A percentile compares a stretch with the other conserved stretches of the same genome.
Conservation (phyloP, 352 stramenopile genomes). For the Pythium scleroteichum region DNA sequence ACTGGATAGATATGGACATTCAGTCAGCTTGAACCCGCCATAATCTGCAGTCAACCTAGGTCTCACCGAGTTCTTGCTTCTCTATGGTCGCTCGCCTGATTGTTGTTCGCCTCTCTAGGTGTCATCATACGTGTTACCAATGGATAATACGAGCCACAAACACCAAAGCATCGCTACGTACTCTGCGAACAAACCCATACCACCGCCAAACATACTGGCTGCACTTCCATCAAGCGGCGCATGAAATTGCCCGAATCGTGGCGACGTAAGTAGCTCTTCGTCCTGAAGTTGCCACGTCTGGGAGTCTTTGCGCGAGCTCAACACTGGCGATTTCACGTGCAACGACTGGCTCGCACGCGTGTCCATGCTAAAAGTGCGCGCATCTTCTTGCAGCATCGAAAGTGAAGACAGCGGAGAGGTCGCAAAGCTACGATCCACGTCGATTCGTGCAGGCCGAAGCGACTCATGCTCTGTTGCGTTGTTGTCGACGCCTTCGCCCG, state of each 20-base stretch:
- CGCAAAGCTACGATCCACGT: conserved; percentile 23
- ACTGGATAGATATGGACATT: neutral
- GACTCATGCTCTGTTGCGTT: conserved; percentile 18
- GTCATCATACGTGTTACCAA: too few relatives aligned
- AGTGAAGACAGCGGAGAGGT: conserved; percentile 21
- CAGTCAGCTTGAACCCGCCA: neutral
- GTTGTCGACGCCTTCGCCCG: conserved; percentile 15
- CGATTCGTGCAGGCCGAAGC: conserved; percentile 12
- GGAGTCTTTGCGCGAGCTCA: conserved; percentile 36
- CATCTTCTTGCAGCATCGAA: conserved; percentile 17
- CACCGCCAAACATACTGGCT: conserved; percentile 24
- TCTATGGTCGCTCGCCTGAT: conserved; percentile 19
- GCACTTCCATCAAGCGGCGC: conserved; percentile 28
- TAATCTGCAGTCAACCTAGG: neutral
- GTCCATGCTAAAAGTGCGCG: conserved; percentile 12
- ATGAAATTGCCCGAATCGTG: conserved; percentile 31
- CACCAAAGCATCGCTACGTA: conserved; percentile 11
- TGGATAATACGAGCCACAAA: neutral
- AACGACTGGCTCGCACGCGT: conserved; percentile 12
- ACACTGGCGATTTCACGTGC: conserved; percentile 37
- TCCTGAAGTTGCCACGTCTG: conserved; percentile 40
- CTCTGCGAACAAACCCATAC: conserved; percentile 29
- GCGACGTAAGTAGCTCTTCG: conserved; percentile 35
- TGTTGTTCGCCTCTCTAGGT: conserved; percentile 14
- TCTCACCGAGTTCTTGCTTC: conserved; percentile 20